phyloP scores from a whole-genome alignment of 257 asterid genomes.

The Solanum stenotomum region DNA sequence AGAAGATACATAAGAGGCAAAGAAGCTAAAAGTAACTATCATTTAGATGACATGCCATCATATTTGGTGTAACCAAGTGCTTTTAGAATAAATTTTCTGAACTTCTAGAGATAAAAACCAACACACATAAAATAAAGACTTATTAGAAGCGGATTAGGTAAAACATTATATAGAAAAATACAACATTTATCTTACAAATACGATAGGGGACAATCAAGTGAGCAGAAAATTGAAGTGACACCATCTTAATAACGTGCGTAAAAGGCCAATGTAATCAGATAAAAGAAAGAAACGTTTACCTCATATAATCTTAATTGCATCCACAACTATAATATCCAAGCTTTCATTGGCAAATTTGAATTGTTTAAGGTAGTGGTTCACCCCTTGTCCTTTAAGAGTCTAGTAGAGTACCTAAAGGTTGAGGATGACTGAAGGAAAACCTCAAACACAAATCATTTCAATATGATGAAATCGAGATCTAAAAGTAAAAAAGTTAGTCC shows the following conservation, averaged over 20 bases:
- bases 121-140: not conserved
- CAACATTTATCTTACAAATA: not conserved
- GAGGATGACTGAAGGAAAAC: constrained; percentile 3
- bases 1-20: not conserved
- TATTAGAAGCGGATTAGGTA: not conserved
- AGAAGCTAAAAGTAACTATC: not conserved
- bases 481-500: not conserved
- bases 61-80: not conserved
- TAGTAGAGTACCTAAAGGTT: constrained; percentile 40
- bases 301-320: constrained; percentile 32
- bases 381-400: constrained; percentile 19
- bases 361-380: constrained; percentile 23
- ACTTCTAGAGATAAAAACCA: not conserved
- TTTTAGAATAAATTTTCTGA: not conserved
- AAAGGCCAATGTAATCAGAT: not conserved
- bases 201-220: not conserved
- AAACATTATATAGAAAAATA: not conserved
- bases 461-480: not conserved
- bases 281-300: constrained; percentile 10
- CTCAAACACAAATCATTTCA: not conserved
- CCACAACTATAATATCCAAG: constrained; percentile 40
- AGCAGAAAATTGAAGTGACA: not conserved
- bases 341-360: constrained; percentile 12
- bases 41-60: not conserved
- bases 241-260: not conserved